Conservation (phyloP, 1,284 basidiomycete species). For the Mycena sp. region DNA sequence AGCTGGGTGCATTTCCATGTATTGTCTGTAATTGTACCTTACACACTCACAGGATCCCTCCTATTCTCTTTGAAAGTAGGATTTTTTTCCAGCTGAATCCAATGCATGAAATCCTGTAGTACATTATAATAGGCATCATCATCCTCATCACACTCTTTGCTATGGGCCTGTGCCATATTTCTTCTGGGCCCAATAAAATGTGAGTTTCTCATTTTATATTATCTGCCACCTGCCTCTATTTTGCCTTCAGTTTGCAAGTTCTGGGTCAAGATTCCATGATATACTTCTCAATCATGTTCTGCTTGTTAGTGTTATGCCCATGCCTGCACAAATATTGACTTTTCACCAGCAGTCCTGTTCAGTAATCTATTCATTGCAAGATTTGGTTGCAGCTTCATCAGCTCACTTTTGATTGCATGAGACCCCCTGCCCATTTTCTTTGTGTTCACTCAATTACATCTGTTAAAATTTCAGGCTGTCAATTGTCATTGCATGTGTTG, state of each 20-base stretch:
- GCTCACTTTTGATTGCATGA: constrained; percentile 33
- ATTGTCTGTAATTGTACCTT: no score
- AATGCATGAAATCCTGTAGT: no score
- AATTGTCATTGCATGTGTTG: constrained; percentile 33
- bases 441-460: background rate
- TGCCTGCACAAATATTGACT: background rate
- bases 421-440: background rate
- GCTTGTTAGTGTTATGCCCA: constrained; percentile 21
- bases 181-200: no score
- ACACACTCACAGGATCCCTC: constrained; percentile 35
- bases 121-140: constrained; percentile 25
- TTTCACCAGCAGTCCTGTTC: constrained; percentile 23
- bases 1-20: no score
- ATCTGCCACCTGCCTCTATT: no score
- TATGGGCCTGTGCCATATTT: no score
- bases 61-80: constrained; percentile 37
- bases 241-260: constrained; percentile 28
- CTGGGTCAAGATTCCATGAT: constrained; percentile 36
- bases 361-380: constrained; percentile 32
- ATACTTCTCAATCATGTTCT: constrained; percentile 35
- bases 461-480: constrained; percentile 27
- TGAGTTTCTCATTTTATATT: no score
- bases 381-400: constrained; percentile 33
- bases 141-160: constrained; percentile 30
- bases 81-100: no score